These are phyloP conservation scores for Geranium incanum DNA, from an alignment of 441 rosid genomes.

Conservation along the genomic window DNA sequence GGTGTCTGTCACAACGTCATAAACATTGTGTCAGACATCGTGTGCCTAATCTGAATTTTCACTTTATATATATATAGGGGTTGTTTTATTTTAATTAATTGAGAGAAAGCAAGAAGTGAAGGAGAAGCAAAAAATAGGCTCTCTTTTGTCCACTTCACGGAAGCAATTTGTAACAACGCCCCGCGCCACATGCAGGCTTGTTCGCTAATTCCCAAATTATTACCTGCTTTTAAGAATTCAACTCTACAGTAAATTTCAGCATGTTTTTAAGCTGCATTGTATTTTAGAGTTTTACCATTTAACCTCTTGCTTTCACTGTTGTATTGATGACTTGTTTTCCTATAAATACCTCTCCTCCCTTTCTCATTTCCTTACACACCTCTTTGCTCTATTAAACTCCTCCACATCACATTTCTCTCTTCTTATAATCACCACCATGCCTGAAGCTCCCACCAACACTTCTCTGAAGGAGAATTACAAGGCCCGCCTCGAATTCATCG, in stretches of 20 bases:
- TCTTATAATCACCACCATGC: conserved; percentile 20
- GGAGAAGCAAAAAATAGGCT: neutral
- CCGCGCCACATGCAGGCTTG: neutral
- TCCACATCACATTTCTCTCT: neutral
- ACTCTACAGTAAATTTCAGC: conserved; percentile 3
- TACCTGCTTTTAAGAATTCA: conserved; percentile 10
- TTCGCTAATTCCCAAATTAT: conserved; percentile 1
- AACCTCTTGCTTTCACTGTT: neutral
- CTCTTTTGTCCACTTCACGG: neutral
- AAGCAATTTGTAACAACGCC: neutral
- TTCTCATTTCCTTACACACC: neutral
- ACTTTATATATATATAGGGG: too few species aligned
- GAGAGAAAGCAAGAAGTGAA: neutral
- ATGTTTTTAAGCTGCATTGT: neutral
- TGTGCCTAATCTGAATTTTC: too few species aligned
- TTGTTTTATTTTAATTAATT: neutral
- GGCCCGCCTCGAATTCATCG: conserved; percentile 29
- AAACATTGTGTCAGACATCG: too few species aligned
- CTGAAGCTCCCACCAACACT: conserved; percentile 24
- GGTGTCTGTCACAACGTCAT: too few species aligned
- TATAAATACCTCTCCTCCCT: neutral
- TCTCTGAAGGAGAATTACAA: conserved; percentile 20
- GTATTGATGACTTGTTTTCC: neutral
- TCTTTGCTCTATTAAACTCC: neutral
- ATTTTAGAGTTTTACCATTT: neutral